phyloP scores from a whole-genome alignment of 257 asterid species.

The Linaria vulgaris region DNA sequence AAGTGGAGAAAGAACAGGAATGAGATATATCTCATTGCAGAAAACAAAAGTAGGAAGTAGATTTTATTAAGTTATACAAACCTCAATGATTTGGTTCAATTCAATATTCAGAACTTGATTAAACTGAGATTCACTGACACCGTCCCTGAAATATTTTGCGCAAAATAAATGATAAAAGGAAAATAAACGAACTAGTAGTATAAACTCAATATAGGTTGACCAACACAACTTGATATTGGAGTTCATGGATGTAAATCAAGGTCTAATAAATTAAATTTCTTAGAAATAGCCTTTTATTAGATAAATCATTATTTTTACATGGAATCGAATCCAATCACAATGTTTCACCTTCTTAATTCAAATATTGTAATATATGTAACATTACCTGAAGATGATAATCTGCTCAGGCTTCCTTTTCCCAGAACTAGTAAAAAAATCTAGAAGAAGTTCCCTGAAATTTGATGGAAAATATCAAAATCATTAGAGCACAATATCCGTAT shows the following conservation, averaged over 20 bases:
- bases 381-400: constrained; percentile 77
- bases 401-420: constrained; percentile 81
- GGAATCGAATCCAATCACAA: background rate
- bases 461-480: background rate
- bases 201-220: background rate
- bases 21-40: background rate
- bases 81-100: constrained; percentile 80
- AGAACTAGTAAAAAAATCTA: constrained; percentile 69
- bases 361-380: background rate
- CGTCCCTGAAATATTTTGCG: constrained; percentile 57
- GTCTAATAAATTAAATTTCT: background rate
- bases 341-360: too few species aligned
- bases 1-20: constrained; percentile 4
- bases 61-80: constrained; percentile 13
- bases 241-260: background rate
- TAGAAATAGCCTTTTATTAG: background rate
- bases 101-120: constrained; percentile 79
- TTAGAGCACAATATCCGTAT: background rate
- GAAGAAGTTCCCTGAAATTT: constrained; percentile 67
- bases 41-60: background rate
- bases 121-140: constrained; percentile 88
- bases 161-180: background rate
- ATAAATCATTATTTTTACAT: background rate
- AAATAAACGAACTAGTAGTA: too few species aligned
- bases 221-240: background rate